Base-by-base conservation (phyloP, 148 eudicot species). In the Cornus kousa region DNA sequence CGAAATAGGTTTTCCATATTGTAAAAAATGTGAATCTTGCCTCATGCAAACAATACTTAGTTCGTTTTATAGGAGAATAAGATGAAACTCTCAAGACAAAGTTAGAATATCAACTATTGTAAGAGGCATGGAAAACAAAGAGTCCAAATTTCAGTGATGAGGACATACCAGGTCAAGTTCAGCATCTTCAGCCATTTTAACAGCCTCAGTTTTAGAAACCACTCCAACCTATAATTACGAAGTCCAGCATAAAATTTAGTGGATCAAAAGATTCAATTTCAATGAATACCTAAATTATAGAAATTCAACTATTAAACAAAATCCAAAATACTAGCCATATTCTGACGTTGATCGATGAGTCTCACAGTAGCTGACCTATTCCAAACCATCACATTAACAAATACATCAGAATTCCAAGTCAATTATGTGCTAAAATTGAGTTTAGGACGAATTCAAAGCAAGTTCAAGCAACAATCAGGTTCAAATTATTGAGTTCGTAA, bases 131-230 rank as follows among this genome's bases (percentile, higher is more conserved):
- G 22, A 62, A 62, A 62, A 62, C 1, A n/a, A 7, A 20, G 11
- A 1, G 24, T 62, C 23, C 23, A 20, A 62, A 62, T 65, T 16
- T 57, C 74, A 50, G 23, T 12, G 17, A 68, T 33, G 46, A 55
- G 17, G 31, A 70, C 87, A 78, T 87, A 95, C 98, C 93, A 95
- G 78, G 83, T 93, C 94, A 86, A 95, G 94, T 78, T 84, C 85
- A 66, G 88, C 90, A 72, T 80, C 96, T 74, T 90, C 91, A 67
- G 97, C 96, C 88, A 87, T 91, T 84, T 82, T 89, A 78, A 93
- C 32, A 70, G 97, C 98, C 78, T 89, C 88, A 22, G 72, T 79
- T 83, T 88, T 93, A 32, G 95, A 83, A 23, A 95, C 90, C 77
- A 93, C 74, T 66, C 98, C 98, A 79, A 94, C 85, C 96, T 94